A percentile compares a stretch with the other conserved stretches of the same genome.
Evolutionary conservation across 2,329 filamentous ascomycete genomes (phyloP).

Genomic region (Arachnopeziza araneosa): DNA sequence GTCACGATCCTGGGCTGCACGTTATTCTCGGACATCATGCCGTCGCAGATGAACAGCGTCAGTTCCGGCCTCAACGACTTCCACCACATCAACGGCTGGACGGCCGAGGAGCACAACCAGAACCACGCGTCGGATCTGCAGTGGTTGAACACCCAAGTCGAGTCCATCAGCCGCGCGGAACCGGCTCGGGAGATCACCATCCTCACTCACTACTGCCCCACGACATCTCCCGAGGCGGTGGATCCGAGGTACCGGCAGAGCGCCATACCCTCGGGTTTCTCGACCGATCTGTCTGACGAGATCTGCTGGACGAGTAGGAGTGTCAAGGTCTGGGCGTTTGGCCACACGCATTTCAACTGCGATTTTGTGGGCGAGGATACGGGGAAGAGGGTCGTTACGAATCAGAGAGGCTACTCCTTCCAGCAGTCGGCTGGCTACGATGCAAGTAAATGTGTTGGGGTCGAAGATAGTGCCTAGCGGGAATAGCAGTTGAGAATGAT

Average conservation of each 20-base stretch:
- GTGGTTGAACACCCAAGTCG: slow-evolving; percentile 37
- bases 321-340: slow-evolving; percentile 40
- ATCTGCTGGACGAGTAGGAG: slow-evolving; percentile 18
- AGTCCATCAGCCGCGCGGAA: slow-evolving; percentile 16
- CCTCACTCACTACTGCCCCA: slow-evolving; percentile 35
- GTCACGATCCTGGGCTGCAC: slow-evolving; percentile 41
- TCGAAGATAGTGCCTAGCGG: too few species aligned
- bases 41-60: slow-evolving; percentile 27
- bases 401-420: slow-evolving; percentile 35
- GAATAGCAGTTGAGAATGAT: too few species aligned
- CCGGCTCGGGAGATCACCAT: slow-evolving; percentile 33
- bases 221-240: not conserved
- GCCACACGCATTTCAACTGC: slow-evolving; percentile 39
- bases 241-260: slow-evolving; percentile 15
- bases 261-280: slow-evolving; percentile 39
- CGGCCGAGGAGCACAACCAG: slow-evolving; percentile 4
- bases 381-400: slow-evolving; percentile 31
- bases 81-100: slow-evolving; percentile 7
- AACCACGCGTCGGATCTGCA: slow-evolving; percentile 24
- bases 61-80: slow-evolving; percentile 9
- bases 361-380: slow-evolving; percentile 32
- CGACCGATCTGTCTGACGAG: slow-evolving; percentile 41
- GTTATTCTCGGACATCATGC: slow-evolving; percentile 41
- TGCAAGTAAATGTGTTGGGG: slow-evolving; percentile 3
- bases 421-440: slow-evolving; percentile 6